A percentile compares a stretch with the other conserved stretches of the same genome.
phyloP scores from a whole-genome alignment of 331 rosid species.

The Erythrophleum ivorense region DNA sequence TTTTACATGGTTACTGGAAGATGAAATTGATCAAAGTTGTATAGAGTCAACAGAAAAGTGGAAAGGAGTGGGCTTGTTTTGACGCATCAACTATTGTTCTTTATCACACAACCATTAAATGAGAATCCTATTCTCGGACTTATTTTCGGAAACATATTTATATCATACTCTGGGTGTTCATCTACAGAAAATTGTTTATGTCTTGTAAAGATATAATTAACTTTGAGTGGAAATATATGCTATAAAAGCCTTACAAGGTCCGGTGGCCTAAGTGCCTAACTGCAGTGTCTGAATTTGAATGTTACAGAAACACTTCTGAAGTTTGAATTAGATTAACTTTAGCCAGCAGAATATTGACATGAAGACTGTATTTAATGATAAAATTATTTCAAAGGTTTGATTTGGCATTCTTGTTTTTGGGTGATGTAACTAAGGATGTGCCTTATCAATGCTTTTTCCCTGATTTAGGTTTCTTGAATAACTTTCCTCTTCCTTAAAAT shows the following conservation, averaged over 20 bases:
- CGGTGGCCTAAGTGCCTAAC: neutral
- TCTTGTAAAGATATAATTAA: neutral
- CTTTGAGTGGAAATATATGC: neutral
- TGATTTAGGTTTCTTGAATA: neutral
- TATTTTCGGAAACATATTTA: neutral
- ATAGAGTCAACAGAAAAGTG: neutral
- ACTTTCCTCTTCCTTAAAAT: neutral
- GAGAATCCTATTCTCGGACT: neutral
- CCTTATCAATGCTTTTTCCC: slow-evolving; percentile 7
- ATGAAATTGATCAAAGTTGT: neutral
- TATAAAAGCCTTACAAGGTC: neutral
- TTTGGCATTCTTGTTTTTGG: neutral
- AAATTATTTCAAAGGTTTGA: slow-evolving; percentile 16
- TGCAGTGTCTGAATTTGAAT: neutral
- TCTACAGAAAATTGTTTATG: neutral
- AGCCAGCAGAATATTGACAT: neutral
- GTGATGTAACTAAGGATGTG: neutral
- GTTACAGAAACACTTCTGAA: neutral
- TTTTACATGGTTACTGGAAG: neutral
- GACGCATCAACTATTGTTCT: neutral
- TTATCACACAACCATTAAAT: neutral
- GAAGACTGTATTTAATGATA: neutral
- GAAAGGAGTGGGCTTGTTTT: slow-evolving; percentile 1
- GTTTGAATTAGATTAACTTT: neutral
- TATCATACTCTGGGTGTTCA: neutral